phyloP scores from a whole-genome alignment of 495 filamentous ascomycete species.

The Amniculicola lignicola region DNA sequence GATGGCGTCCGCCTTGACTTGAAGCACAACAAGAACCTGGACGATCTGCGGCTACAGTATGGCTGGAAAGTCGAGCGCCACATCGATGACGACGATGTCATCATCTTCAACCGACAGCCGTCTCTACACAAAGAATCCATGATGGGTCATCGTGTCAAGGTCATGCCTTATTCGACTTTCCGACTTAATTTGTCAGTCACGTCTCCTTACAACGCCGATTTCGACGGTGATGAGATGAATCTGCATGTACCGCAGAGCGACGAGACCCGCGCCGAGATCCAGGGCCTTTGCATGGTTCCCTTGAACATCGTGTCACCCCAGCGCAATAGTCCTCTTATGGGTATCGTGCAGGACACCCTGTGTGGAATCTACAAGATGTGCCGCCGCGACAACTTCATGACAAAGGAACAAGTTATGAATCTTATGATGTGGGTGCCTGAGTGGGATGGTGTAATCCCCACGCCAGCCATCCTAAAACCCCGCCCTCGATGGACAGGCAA shows the following conservation, averaged over 20 bases:
- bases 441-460: slow-evolving; percentile 93
- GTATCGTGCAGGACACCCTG: slow-evolving; percentile 97
- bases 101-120: slow-evolving; percentile 98
- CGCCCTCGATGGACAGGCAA: slow-evolving; percentile 97
- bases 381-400: slow-evolving; percentile 86
- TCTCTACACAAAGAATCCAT: slow-evolving; percentile 99
- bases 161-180: slow-evolving; percentile 99
- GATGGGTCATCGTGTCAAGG: slow-evolving; percentile 97
- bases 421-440: slow-evolving; percentile 93
- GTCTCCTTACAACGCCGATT: slow-evolving; percentile 98
- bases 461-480: slow-evolving; percentile 87
- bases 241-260: slow-evolving; percentile 97
- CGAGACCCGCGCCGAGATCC: slow-evolving; percentile 90
- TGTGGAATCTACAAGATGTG: slow-evolving; percentile 96
- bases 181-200: slow-evolving; percentile 95
- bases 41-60: slow-evolving; percentile 79
- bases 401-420: slow-evolving; percentile 89
- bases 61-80: slow-evolving; percentile 99
- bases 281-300: slow-evolving; percentile 90
- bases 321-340: slow-evolving; percentile 95
- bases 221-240: slow-evolving; percentile 99
- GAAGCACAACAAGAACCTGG: slow-evolving; percentile 81
- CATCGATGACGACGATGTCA: slow-evolving; percentile 90
- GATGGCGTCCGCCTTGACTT: slow-evolving; percentile 92
- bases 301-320: slow-evolving; percentile 97